phyloP scores from a whole-genome alignment of 164 flowering plant genomes.

The Chimonanthus salicifolius region DNA sequence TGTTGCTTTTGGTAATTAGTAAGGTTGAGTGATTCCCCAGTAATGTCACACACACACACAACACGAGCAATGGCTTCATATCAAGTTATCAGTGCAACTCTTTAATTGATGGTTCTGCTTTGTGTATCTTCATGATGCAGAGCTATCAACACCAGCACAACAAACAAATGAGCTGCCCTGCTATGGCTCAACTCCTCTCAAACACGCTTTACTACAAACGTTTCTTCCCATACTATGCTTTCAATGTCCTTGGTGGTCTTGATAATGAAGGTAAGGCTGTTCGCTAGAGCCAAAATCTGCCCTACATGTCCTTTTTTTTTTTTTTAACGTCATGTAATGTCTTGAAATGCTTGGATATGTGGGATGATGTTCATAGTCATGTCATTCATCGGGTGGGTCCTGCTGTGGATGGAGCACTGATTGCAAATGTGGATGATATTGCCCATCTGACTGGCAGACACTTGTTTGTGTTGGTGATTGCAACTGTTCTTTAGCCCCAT shows the following conservation, averaged over 20 bases:
- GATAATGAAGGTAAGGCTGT: slow-evolving; percentile 62
- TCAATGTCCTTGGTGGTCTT: slow-evolving; percentile 94
- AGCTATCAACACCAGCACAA: slow-evolving; percentile 92
- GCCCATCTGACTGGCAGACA: background rate
- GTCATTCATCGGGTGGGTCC: background rate
- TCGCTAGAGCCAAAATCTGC: background rate
- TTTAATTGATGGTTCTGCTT: background rate
- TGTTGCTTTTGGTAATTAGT: no score
- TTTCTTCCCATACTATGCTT: slow-evolving; percentile 94
- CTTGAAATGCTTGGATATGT: background rate
- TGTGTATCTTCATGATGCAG: slow-evolving; percentile 25
- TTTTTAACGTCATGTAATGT: no score
- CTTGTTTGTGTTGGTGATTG: no score
- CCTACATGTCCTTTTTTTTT: background rate
- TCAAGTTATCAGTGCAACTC: background rate
- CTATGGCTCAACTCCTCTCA: slow-evolving; percentile 91
- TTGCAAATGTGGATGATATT: background rate
- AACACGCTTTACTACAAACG: slow-evolving; percentile 98
- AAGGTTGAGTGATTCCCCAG: background rate
- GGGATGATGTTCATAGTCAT: background rate
- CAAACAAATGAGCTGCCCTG: slow-evolving; percentile 99
- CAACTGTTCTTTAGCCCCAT: no score
- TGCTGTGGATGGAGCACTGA: background rate
- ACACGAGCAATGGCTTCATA: background rate
- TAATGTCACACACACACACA: background rate